phyloP scores from a whole-genome alignment of 768 basidiomycete species.

The Fomitopsis pulvina region DNA sequence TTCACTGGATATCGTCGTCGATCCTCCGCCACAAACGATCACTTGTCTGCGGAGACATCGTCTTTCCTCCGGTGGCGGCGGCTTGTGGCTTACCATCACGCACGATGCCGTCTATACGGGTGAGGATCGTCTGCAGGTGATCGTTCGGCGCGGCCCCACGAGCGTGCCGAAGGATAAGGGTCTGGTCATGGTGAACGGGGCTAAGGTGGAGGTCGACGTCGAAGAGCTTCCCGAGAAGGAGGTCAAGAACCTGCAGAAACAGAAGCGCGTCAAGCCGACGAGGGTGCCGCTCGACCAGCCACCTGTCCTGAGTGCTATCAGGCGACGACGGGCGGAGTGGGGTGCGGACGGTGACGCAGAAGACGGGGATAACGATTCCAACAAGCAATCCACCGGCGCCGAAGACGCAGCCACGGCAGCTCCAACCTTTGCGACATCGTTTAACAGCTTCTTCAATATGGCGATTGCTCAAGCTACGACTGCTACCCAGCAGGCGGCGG shows the following conservation, averaged over 20 bases:
- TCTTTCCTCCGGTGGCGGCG: constrained; percentile 82
- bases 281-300: constrained; percentile 94
- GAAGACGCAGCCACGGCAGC: constrained; percentile 33
- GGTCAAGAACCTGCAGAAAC: constrained; percentile 73
- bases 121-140: constrained; percentile 67
- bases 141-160: constrained; percentile 66
- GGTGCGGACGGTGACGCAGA: constrained; percentile 41
- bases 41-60: constrained; percentile 83
- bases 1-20: constrained; percentile 82
- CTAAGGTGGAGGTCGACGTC: constrained; percentile 75
- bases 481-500: constrained; percentile 73
- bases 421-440: constrained; percentile 62
- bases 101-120: constrained; percentile 78
- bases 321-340: constrained; percentile 69
- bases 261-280: constrained; percentile 79
- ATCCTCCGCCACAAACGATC: constrained; percentile 84
- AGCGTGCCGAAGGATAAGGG: constrained; percentile 67
- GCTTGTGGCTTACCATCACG: constrained; percentile 87
- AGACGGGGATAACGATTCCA: constrained; percentile 9
- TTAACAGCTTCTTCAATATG: constrained; percentile 66
- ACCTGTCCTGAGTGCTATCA: constrained; percentile 66
- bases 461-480: constrained; percentile 68
- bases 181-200: constrained; percentile 83
- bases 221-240: constrained; percentile 86
- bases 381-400: constrained; percentile 1